phyloP scores from a whole-genome alignment of 306 rosid species.

The Arachis stenosperma region DNA sequence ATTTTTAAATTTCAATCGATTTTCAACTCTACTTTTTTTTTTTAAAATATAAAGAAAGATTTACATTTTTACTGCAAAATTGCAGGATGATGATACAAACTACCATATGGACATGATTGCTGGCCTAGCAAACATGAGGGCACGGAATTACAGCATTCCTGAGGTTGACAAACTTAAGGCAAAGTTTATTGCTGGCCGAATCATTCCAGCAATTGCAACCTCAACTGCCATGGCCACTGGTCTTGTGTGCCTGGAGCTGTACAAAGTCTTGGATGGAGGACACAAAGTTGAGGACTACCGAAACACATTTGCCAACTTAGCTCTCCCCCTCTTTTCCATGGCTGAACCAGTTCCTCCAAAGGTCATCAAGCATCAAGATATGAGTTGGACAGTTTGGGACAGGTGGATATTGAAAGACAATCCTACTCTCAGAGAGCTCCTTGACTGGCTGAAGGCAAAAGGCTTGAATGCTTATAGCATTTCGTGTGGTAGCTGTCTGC shows the following conservation, averaged over 20 bases:
- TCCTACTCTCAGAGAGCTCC: slow-evolving; percentile 85
- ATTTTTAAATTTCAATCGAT: background rate
- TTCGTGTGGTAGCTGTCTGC: slow-evolving; percentile 90
- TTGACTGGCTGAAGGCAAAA: slow-evolving; percentile 80
- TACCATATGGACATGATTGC: slow-evolving; percentile 95
- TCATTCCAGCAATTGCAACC: slow-evolving; percentile 98
- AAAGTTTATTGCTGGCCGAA: slow-evolving; percentile 92
- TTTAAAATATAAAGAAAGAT: background rate
- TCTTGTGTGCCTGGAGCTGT: slow-evolving; percentile 90
- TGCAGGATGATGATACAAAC: slow-evolving; percentile 97
- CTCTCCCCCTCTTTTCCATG: slow-evolving; percentile 88
- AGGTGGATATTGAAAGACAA: slow-evolving; percentile 84
- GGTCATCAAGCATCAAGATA: slow-evolving; percentile 77
- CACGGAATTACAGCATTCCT: slow-evolving; percentile 88
- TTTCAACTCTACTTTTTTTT: background rate
- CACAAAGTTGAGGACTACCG: slow-evolving; percentile 90
- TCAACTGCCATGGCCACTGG: slow-evolving; percentile 99
- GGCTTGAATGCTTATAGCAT: slow-evolving; percentile 91
- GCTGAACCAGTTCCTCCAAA: slow-evolving; percentile 97
- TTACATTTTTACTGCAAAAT: slow-evolving; percentile 15
- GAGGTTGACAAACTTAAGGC: slow-evolving; percentile 98
- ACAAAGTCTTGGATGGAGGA: slow-evolving; percentile 79
- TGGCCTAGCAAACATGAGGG: slow-evolving; percentile 99
- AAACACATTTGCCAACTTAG: slow-evolving; percentile 92
- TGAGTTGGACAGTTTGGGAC: slow-evolving; percentile 99